Evolutionary conservation across 2,329 filamentous ascomycete genomes (phyloP), one percentile per base, ranked within the genome.

Genomic region (Aspergillus proliferans): DNA sequence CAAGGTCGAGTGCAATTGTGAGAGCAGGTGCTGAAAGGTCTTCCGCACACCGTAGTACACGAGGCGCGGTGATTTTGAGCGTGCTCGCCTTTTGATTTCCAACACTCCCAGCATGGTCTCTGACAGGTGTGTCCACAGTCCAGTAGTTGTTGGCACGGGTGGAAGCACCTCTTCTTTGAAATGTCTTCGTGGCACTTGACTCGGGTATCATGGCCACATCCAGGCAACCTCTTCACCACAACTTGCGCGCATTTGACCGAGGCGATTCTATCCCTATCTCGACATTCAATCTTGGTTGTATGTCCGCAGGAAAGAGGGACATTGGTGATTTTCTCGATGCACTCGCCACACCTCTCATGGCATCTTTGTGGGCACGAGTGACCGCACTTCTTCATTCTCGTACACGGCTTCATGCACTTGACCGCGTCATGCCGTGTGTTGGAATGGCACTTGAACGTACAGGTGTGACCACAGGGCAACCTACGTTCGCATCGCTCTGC

Each of bases 381-480:
- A 2, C 42, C 49, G 19, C 55, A 57, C 0, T 24, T 21, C 14
- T 19, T 42, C 28, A 47, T 30, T 9, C 21, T n/a, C 8, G 38
- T 42, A 43, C 55, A 57, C 10, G 30, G 18, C 21, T 54, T 14
- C 26, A 45, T 36, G 42, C 55, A 57, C 9, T 36, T 39, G 7
- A 54, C 38, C 19, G 38, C 44, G 9, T 43, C 19, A 28, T 57
- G 55, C 21, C 19, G 3, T 8, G 12, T 43, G 3, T 34, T 22
- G 3, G 51, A 48, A 26, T 55, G 55, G 19, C 55, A 57, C 15
- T 45, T 55, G 53, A 26, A 45, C n/a, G 22, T 10, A 33, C 52
- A 55, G 6, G 22, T 33, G 36, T 55, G 48, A 3, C 52, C 50
- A 18, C 50, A 55, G 12, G 18, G n/a, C 6, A 48, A 33, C n/a